Evolutionary conservation across 140 eudicot species (phyloP).

Genomic region (Stevia rebaudiana): DNA sequence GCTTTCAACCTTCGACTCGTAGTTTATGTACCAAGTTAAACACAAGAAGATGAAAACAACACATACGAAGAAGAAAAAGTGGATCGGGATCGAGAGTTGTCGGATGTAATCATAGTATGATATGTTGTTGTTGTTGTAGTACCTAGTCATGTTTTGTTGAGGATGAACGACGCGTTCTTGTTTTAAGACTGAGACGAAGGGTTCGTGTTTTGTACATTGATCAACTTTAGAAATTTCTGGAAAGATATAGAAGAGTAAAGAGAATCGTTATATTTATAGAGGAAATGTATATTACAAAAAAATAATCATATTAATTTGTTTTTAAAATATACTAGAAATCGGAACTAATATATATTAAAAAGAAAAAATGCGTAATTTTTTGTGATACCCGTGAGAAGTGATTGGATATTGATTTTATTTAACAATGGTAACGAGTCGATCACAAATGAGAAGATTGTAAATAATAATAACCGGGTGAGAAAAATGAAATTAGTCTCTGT

Average conservation of each 20-base stretch:
- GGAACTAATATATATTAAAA: too few relatives aligned
- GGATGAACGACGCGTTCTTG: background rate
- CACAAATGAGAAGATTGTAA: too few relatives aligned
- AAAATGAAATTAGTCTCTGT: too few relatives aligned
- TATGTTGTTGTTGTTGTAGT: constrained; percentile 36
- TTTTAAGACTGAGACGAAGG: background rate
- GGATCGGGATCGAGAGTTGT: constrained; percentile 38
- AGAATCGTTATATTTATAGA: constrained; percentile 12
- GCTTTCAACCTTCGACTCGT: constrained; percentile 41
- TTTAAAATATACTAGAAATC: background rate
- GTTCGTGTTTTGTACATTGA: background rate
- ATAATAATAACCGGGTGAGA: too few relatives aligned
- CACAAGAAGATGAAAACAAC: constrained; percentile 37
- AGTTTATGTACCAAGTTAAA: constrained; percentile 58
- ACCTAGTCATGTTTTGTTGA: constrained; percentile 35
- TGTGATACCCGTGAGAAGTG: too few relatives aligned
- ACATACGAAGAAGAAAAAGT: constrained; percentile 41
- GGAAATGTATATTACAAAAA: background rate
- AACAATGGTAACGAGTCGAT: too few relatives aligned
- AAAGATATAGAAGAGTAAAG: constrained; percentile 6
- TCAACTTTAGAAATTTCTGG: background rate
- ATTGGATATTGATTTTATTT: too few relatives aligned
- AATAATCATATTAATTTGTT: background rate
- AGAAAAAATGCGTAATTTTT: too few relatives aligned
- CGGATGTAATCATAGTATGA: constrained; percentile 45